Conservation (phyloP, 2,329 filamentous ascomycete genomes). For the Saccharata proteae region DNA sequence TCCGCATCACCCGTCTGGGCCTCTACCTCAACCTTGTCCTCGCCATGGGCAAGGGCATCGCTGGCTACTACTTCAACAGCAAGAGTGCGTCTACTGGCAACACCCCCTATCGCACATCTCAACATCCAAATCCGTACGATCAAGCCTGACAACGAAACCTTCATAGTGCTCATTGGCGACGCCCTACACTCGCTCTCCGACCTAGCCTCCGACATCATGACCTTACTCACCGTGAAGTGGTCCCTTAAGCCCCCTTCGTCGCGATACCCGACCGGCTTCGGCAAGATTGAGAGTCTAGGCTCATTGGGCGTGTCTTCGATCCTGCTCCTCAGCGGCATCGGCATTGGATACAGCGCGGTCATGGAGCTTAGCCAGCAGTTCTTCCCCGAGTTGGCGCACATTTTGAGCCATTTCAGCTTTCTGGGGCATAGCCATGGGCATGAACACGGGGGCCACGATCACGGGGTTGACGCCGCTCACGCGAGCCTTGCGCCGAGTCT, state of each 20-base stretch:
- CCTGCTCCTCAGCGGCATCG: conserved; percentile 74
- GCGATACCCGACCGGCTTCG: conserved; percentile 80
- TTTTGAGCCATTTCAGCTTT: conserved; percentile 30
- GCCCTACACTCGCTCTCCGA: conserved; percentile 94
- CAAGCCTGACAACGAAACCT: conserved; percentile 13
- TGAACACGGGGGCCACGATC: conserved; percentile 45
- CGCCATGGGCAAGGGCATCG: conserved; percentile 84
- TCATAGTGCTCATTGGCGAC: conserved; percentile 67
- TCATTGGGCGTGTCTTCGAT: conserved; percentile 88
- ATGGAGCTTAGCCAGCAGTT: conserved; percentile 43
- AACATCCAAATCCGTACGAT: not conserved
- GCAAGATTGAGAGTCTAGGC: conserved; percentile 94
- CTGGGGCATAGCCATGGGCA: conserved; percentile 49
- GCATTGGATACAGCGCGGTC: conserved; percentile 65
- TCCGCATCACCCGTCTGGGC: conserved; percentile 83
- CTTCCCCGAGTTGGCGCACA: conserved; percentile 33
- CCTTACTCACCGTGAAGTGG: conserved; percentile 87
- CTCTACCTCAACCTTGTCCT: conserved; percentile 84
- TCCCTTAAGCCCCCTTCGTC: conserved; percentile 75
- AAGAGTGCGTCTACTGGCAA: conserved; percentile 38
- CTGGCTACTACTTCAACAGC: conserved; percentile 89
- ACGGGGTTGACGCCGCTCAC: conserved; percentile 17
- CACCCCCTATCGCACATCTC: not conserved
- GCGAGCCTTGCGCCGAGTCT: conserved; percentile 55
- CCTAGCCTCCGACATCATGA: conserved; percentile 88